Percentiles rank a stretch among this genome's conserved stretches.
These are phyloP conservation scores for Lactarius vividus DNA, from an alignment of 768 basidiomycete species.

Conservation along the genomic window DNA sequence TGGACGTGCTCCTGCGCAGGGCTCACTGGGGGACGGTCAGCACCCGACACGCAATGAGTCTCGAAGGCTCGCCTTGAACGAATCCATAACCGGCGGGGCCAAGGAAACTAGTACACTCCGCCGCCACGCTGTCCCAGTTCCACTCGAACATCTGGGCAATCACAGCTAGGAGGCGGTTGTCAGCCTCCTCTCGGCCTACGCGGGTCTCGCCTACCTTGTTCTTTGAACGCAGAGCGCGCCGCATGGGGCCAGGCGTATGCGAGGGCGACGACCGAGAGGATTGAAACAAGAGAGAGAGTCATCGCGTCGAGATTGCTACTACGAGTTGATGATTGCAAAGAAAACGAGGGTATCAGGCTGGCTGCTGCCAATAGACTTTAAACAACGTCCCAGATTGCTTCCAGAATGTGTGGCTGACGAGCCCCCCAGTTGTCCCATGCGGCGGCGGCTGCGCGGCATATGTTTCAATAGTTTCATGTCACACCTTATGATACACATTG, in stretches of 20 bases:
- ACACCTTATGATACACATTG: not conserved
- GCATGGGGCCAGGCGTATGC: not conserved
- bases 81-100: conserved; percentile 63
- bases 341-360: not conserved
- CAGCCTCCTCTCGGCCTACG: not conserved
- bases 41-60: not conserved
- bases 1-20: conserved; percentile 57
- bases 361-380: not conserved
- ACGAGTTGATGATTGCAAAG: not conserved
- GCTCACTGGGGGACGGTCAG: conserved; percentile 35
- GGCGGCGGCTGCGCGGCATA: too few species aligned
- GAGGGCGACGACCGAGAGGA: not conserved
- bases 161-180: conserved; percentile 35
- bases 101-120: conserved; percentile 63
- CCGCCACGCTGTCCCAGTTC: conserved; percentile 51
- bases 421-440: not conserved
- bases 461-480: not conserved
- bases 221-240: not conserved
- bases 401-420: not conserved
- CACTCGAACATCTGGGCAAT: conserved; percentile 74
- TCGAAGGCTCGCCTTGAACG: conserved; percentile 50
- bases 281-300: not conserved
- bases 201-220: not conserved
- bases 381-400: not conserved
- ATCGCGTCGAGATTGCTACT: not conserved